Base-by-base conservation (phyloP, 2,329 filamentous ascomycete species). In the Helotiales sp. region DNA sequence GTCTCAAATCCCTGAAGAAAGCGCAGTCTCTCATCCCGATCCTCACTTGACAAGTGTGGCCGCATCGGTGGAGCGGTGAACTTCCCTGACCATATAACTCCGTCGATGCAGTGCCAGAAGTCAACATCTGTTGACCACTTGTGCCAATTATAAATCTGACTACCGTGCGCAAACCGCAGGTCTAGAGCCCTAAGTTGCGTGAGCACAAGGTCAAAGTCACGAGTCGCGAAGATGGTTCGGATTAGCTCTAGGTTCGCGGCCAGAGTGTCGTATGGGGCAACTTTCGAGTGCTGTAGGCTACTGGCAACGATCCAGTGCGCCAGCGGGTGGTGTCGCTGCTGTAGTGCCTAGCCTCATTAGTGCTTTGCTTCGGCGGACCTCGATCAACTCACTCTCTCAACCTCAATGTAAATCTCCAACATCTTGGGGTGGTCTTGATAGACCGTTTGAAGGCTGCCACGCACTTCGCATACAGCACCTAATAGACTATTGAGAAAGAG, bases 181-280 rank as follows among this genome's bases (percentile, higher is more conserved):
- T 60, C 15, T 12, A 61, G 46, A 55, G 52, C 52, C 15, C 25
- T 13, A 55, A 38, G 27, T 30, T 33, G 50, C 27, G 31, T 44
- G 29, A 61, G 59, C 34, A 58, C 50, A 38, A 48, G 25, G 67
- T 77, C 78, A 19, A 90, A 50, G 40, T 55, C 47, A 22, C 52
- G 57, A 31, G 49, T 53, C 44, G 50, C 36, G 31, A 62, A 62
- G 29, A 55, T 33, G 40, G 7, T 29, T 48, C 27, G 29, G 51
- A 58, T 52, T 56, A 15, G 44, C 46, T 56, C 49, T 15, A 59
- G 33, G 27, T 27, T 53, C 47, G 49, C 27, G 57, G 58, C 55
- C 30, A 63, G 44, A 25, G 58, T 33, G 30, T 55, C 54, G 29
- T 50, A 40, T 52, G 30, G 51, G 33, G 36, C 31, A 52, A 19